Base-by-base conservation (phyloP, 2,329 filamentous ascomycete genomes). In the Waltergamsia citrina region DNA sequence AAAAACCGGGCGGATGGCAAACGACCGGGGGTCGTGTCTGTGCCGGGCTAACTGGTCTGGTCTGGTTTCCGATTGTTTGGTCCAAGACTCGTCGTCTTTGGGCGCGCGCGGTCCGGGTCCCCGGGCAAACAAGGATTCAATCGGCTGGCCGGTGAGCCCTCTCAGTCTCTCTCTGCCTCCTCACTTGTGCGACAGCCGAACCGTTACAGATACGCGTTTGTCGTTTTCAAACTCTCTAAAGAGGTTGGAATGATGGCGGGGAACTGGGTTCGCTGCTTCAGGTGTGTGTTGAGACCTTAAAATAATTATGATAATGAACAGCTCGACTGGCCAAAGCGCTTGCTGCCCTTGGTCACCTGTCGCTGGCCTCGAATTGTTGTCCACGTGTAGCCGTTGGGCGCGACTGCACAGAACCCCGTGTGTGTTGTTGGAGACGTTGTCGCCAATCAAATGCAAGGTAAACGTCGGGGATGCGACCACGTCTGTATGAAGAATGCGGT, bases 381-480 rank as follows among this genome's bases (percentile, higher is more conserved):
- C 31, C 31, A 33, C 31, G 31, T 33, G 31, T 33, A n/a, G 31
- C 7, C 21, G 31, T 33, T 33, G 31, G 31, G 31, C 31, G 31
- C 21, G 12, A 33, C 19, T 33, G 31, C 20, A 22, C 18, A 17
- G n/a, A 14, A 22, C 18, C 19, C 16, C 31, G 8, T 10, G 20
- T 16, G 31, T 26, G 22, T 7, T 33, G 31, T 33, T 30, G 28
- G 17, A 9, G 28, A 30, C 11, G 28, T 17, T 30, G 9, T n/a
- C 6, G 28, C 28, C 28, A 17, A 19, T 30, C 28, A 30, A 17
- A 14, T 8, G 28, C 16, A 14, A 6, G 17, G 8, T 17, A 17
- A 17, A 17, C 28, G 28, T 7, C 28, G 17, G 19, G 16, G 10
- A 12, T 10, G 7, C 14, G 8, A 29, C 26, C 8, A 8, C 9